Evolutionary conservation across 208 protist genomes (phyloP), one percentile per base, ranked within the genome.

Genomic region (Borovskyia barvae): DNA sequence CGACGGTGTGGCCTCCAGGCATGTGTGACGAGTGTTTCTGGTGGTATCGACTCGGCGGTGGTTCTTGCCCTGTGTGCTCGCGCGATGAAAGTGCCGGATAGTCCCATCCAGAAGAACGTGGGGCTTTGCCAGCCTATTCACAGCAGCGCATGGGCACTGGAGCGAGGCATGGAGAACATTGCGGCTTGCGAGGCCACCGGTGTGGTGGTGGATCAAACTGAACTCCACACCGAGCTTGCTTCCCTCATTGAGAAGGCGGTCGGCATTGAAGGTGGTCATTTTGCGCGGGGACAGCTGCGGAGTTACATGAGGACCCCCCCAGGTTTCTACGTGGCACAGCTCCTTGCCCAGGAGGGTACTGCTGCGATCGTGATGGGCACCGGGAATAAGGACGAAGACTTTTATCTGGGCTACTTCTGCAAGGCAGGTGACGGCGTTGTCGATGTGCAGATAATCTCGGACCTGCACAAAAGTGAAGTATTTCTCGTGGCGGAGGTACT

Each of bases 311-410:
- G 97, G 40, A 97, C 97, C 0, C 97, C 97, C 8, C 55, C 81
- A 0, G 82, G 47, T n/a, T 98, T 93, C 70, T 98, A 98, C 72
- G 81, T 94, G 19, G 90, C 94, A 12, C 97, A 98, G 74, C 72
- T 98, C 28, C 65, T 94, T 25, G 80, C 63, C 25, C 83, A 94
- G 45, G 63, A 80, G 28, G 95, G 95, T 15, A 82, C 50, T 0
- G 91, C 95, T n/a, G 72, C 82, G 12, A 88, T 98, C 57, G 97
- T 98, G 15, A 94, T 98, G 79, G 97, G 97, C 14, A 98, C 97
- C 15, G 97, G 97, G 9, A 98, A 98, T 79, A 96, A 86, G 79
- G 97, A 98, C 59, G 97, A 98, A 61, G 97, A 98, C 62, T 93
- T 93, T 26, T 98, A 98, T 66, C 74, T 98, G 8, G 88, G 75